Conservation (phyloP, 257 asterid genomes). For the Solanum chaucha region DNA sequence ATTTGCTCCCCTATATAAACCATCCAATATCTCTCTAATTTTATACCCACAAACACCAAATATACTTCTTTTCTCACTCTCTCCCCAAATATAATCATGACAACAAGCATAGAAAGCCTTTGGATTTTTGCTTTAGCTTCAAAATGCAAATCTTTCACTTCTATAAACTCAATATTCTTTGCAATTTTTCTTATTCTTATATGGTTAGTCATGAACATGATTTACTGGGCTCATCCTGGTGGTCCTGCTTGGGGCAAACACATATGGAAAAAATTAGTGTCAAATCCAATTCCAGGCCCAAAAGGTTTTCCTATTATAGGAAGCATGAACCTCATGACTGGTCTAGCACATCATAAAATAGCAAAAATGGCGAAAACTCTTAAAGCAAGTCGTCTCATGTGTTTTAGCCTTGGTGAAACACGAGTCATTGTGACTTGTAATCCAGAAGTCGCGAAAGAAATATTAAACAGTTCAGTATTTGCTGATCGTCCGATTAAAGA, state of each 20-base stretch:
- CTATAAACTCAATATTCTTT: constrained; percentile 10
- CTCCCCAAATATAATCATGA: constrained; percentile 1
- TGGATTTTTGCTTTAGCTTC: constrained; percentile 52
- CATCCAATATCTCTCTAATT: background rate
- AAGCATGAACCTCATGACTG: constrained; percentile 67
- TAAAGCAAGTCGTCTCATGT: constrained; percentile 57
- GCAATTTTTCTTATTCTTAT: constrained; percentile 21
- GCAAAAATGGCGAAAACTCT: constrained; percentile 41
- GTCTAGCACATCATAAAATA: constrained; percentile 64
- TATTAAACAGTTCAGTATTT: constrained; percentile 42
- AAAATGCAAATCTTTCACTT: constrained; percentile 37
- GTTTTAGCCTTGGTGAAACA: constrained; percentile 67
- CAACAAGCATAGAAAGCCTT: constrained; percentile 35
- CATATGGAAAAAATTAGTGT: constrained; percentile 9
- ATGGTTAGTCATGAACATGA: constrained; percentile 23
- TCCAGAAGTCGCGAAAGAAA: constrained; percentile 51
- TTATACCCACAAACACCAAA: background rate
- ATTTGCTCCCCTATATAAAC: constrained; percentile 1
- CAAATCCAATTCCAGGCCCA: constrained; percentile 63
- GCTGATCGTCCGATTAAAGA: constrained; percentile 69
- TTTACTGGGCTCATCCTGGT: constrained; percentile 68
- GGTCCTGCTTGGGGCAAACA: constrained; percentile 82
- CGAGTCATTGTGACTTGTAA: constrained; percentile 54
- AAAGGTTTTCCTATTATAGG: constrained; percentile 59
- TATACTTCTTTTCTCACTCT: background rate